Evolutionary conservation across 768 basidiomycete species (phyloP).

Genomic region (Suillus decipiens): DNA sequence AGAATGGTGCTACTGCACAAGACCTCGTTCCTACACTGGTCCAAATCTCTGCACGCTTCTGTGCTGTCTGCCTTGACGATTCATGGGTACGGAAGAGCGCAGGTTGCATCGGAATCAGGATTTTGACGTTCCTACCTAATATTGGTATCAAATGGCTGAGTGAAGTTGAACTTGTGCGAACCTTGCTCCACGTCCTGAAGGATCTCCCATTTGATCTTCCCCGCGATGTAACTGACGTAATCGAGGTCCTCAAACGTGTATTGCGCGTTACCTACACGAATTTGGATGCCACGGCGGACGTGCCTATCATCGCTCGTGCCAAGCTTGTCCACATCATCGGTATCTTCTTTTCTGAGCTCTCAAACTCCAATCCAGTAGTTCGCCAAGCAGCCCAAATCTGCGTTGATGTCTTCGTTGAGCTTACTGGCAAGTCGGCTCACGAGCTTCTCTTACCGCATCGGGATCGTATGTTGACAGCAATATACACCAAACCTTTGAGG

Average conservation of each 20-base stretch:
- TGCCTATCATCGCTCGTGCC: constrained; percentile 43
- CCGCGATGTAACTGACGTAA: constrained; percentile 74
- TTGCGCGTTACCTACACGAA: constrained; percentile 60
- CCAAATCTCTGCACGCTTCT: constrained; percentile 81
- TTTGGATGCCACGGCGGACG: constrained; percentile 47
- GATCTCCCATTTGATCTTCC: constrained; percentile 92
- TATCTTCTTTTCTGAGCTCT: constrained; percentile 86
- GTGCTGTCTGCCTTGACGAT: constrained; percentile 86
- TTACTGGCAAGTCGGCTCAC: constrained; percentile 67
- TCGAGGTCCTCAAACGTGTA: constrained; percentile 71
- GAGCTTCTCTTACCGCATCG: constrained; percentile 86
- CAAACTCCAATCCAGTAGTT: constrained; percentile 83
- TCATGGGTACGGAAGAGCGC: constrained; percentile 89
- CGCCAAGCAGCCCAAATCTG: constrained; percentile 82
- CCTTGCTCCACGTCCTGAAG: constrained; percentile 88
- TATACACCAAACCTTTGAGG: constrained; percentile 95
- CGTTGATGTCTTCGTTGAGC: constrained; percentile 73
- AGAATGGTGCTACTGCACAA: constrained; percentile 46
- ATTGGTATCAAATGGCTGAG: constrained; percentile 78
- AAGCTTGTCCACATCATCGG: constrained; percentile 72
- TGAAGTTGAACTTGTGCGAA: constrained; percentile 88
- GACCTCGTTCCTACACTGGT: constrained; percentile 73
- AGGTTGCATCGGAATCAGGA: constrained; percentile 82
- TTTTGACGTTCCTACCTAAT: constrained; percentile 71
- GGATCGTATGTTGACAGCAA: constrained; percentile 83